phyloP scores from a whole-genome alignment of 73 alveolate genomes.

The Symbiodinium pilosum region DNA sequence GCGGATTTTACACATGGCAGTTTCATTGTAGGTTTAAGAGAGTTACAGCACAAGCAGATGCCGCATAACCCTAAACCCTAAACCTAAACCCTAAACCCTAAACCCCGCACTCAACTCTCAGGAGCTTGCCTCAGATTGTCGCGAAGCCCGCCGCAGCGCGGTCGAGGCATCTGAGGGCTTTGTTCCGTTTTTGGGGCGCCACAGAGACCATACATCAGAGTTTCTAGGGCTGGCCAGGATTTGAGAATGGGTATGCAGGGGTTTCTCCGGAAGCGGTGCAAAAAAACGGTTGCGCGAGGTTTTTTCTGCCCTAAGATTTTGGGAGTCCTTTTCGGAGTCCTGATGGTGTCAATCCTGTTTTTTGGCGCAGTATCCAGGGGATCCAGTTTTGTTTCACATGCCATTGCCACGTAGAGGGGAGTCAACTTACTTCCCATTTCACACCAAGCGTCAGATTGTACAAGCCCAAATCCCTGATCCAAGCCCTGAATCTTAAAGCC shows the following conservation, averaged over 20 bases:
- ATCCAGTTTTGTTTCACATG: neutral
- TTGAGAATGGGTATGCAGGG: neutral
- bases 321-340: no score
- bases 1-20: no score
- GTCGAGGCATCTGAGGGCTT: no score
- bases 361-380: neutral
- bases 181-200: no score
- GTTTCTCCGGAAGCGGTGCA: neutral
- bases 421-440: no score
- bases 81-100: neutral
- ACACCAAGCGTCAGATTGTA: no score
- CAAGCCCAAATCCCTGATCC: neutral
- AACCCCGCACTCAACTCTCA: neutral
- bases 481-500: no score
- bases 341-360: neutral
- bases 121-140: neutral
- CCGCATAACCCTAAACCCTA: neutral
- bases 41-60: no score
- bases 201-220: no score
- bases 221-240: no score
- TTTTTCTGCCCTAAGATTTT: no score
- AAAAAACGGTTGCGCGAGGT: neutral
- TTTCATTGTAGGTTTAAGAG: no score
- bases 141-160: neutral
- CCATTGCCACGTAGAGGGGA: neutral